Conservation (phyloP, 1,284 basidiomycete species). For the Ustilago tritici region DNA sequence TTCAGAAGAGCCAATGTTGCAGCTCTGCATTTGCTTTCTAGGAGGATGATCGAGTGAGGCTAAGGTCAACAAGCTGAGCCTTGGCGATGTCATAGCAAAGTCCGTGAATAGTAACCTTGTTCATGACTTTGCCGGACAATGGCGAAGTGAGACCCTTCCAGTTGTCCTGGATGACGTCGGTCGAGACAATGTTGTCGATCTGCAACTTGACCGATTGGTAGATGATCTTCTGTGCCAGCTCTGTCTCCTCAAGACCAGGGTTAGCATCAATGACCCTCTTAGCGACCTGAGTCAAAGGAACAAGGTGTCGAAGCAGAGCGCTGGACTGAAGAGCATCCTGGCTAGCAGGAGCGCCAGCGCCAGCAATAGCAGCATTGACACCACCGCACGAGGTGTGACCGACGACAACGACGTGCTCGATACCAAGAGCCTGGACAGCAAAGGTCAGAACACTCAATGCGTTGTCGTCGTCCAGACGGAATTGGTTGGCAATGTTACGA, state of each 20-base stretch:
- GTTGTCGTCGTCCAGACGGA: slow-evolving; percentile 82
- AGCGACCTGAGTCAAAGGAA: slow-evolving; percentile 61
- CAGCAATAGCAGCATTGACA: slow-evolving; percentile 68
- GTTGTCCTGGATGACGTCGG: slow-evolving; percentile 77
- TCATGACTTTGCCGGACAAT: slow-evolving; percentile 61
- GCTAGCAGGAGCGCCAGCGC: slow-evolving; percentile 34
- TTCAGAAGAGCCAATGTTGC: neutral
- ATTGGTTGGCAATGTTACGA: slow-evolving; percentile 72
- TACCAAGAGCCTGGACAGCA: slow-evolving; percentile 81
- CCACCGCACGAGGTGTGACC: slow-evolving; percentile 71
- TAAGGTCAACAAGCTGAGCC: slow-evolving; percentile 52
- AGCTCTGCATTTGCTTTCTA: neutral
- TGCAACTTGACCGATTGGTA: slow-evolving; percentile 77
- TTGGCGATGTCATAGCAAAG: slow-evolving; percentile 61
- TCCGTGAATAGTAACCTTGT: slow-evolving; percentile 62
- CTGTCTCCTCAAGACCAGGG: slow-evolving; percentile 26
- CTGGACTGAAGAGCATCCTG: slow-evolving; percentile 40
- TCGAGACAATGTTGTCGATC: slow-evolving; percentile 79
- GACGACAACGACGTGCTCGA: slow-evolving; percentile 82
- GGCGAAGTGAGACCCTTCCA: slow-evolving; percentile 78
- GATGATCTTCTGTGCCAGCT: slow-evolving; percentile 50
- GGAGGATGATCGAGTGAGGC: slow-evolving; percentile 31
- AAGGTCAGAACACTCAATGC: slow-evolving; percentile 83
- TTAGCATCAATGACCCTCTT: slow-evolving; percentile 45
- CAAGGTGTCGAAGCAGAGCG: slow-evolving; percentile 61